phyloP scores from a whole-genome alignment of 805 yeast species.

The Scheffersomyces spartinae region DNA sequence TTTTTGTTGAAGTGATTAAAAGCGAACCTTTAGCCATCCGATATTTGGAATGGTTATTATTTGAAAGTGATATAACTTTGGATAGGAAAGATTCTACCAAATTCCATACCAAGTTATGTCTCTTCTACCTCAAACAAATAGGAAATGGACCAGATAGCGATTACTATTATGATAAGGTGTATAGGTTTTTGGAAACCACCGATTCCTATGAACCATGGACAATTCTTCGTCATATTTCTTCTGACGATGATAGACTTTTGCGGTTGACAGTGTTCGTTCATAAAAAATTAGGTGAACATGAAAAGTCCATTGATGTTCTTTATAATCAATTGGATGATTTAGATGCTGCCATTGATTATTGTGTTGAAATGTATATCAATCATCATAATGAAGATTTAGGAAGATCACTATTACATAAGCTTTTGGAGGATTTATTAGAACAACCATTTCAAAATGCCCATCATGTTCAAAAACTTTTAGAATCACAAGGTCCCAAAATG shows the following conservation, averaged over 20 bases:
- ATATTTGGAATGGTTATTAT: constrained; percentile 28
- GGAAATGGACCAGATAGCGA: constrained; percentile 1
- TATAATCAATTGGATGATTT: constrained; percentile 47
- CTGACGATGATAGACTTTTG: constrained; percentile 19
- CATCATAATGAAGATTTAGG: constrained; percentile 28
- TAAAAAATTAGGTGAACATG: constrained; percentile 47
- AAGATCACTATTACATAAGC: constrained; percentile 31
- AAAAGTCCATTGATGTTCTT: constrained; percentile 49
- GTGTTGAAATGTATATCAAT: constrained; percentile 33
- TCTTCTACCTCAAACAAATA: constrained; percentile 19
- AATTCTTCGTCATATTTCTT: constrained; percentile 20
- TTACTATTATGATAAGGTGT: constrained; percentile 18
- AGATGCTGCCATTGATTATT: constrained; percentile 47
- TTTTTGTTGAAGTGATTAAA: constrained; percentile 19
- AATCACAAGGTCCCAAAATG: constrained; percentile 37
- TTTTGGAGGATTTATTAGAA: constrained; percentile 37
- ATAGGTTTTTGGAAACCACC: constrained; percentile 18
- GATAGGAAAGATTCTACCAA: constrained; percentile 10
- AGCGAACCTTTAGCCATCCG: constrained; percentile 30
- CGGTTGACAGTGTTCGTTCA: constrained; percentile 47
- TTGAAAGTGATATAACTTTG: constrained; percentile 23
- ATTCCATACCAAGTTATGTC: constrained; percentile 23
- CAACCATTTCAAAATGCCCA: constrained; percentile 22
- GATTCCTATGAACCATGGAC: constrained; percentile 26
- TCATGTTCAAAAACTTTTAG: constrained; percentile 28